Evolutionary conservation across 805 yeast species (phyloP).

Genomic region (Wickerhamomyces silvicola): DNA sequence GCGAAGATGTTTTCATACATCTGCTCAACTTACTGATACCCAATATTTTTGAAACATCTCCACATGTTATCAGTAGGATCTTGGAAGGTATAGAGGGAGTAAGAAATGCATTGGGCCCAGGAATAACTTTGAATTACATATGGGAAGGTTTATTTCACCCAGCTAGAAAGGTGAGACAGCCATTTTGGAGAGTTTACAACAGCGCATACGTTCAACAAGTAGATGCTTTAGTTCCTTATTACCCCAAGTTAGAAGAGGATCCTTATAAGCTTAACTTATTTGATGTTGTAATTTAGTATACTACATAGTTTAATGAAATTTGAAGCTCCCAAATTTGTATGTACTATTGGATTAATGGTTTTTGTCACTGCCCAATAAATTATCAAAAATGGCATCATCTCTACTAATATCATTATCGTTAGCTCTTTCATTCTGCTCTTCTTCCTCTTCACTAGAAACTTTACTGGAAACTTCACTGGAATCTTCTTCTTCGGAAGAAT

Average conservation of each 20-base stretch:
- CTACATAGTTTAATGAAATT: too few species aligned
- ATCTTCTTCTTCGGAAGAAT: slow-evolving; percentile 21
- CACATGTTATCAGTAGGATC: slow-evolving; percentile 84
- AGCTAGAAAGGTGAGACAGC: slow-evolving; percentile 74
- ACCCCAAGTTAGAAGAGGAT: slow-evolving; percentile 49
- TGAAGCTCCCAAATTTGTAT: too few species aligned
- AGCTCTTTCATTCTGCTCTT: slow-evolving; percentile 15
- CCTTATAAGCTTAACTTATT: slow-evolving; percentile 15
- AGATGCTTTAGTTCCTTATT: slow-evolving; percentile 76
- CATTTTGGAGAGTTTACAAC: slow-evolving; percentile 85
- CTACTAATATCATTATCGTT: slow-evolving; percentile 11
- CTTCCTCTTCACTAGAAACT: slow-evolving; percentile 29
- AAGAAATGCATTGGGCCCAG: slow-evolving; percentile 69
- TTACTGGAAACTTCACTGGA: too few species aligned
- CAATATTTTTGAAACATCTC: slow-evolving; percentile 88
- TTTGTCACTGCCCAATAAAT: too few species aligned
- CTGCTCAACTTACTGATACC: slow-evolving; percentile 78
- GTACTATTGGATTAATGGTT: too few species aligned
- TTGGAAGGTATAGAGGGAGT: slow-evolving; percentile 74
- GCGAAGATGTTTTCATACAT: slow-evolving; percentile 80
- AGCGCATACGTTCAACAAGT: slow-evolving; percentile 63
- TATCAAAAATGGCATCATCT: slow-evolving; percentile 6
- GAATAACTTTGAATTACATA: slow-evolving; percentile 63
- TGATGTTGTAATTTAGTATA: slow-evolving; percentile 12
- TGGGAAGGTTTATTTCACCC: slow-evolving; percentile 94